Conservation (phyloP, 2,329 filamentous ascomycete genomes). For the Aspergillus hiratsukae region DNA sequence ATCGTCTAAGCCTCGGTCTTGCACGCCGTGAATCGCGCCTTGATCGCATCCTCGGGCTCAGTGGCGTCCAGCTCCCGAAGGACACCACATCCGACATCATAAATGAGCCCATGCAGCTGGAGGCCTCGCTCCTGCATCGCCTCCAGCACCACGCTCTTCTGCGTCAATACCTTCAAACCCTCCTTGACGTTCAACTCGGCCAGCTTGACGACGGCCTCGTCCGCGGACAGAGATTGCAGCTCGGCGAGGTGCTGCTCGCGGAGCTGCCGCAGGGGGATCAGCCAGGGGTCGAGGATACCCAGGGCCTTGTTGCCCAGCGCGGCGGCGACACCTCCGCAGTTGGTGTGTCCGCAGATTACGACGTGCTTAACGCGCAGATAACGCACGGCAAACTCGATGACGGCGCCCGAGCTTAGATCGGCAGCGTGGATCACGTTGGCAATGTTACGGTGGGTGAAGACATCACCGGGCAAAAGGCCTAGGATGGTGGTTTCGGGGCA, state of each 20-base stretch:
- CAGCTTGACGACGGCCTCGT: slow-evolving; percentile 56
- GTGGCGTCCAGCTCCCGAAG: slow-evolving; percentile 50
- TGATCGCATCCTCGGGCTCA: slow-evolving; percentile 37
- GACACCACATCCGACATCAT: slow-evolving; percentile 58
- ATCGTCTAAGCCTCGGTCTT: slow-evolving; percentile 24
- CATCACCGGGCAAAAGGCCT: slow-evolving; percentile 72
- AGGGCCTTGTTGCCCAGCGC: slow-evolving; percentile 54
- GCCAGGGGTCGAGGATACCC: slow-evolving; percentile 59
- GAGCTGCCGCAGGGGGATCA: slow-evolving; percentile 53
- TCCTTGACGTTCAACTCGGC: slow-evolving; percentile 72
- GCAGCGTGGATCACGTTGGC: slow-evolving; percentile 73
- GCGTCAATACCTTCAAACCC: slow-evolving; percentile 63
- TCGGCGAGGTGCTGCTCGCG: slow-evolving; percentile 50
- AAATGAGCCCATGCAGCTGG: slow-evolving; percentile 72
- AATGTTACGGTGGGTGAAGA: slow-evolving; percentile 89
- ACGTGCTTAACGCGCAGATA: slow-evolving; percentile 64
- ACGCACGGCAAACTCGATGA: slow-evolving; percentile 74
- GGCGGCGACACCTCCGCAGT: slow-evolving; percentile 56
- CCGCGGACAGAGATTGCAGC: slow-evolving; percentile 44
- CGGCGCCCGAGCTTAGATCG: slow-evolving; percentile 69
- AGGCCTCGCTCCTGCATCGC: slow-evolving; percentile 67
- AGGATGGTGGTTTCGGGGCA: slow-evolving; percentile 79
- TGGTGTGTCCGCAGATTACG: slow-evolving; percentile 59
- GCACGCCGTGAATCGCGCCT: slow-evolving; percentile 38
- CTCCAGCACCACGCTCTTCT: slow-evolving; percentile 65